Percentiles rank a stretch among this genome's conserved stretches.
These are phyloP conservation scores for Exobasidium rhododendri DNA, from an alignment of 1,284 basidiomycete genomes.

Conservation along the genomic window DNA sequence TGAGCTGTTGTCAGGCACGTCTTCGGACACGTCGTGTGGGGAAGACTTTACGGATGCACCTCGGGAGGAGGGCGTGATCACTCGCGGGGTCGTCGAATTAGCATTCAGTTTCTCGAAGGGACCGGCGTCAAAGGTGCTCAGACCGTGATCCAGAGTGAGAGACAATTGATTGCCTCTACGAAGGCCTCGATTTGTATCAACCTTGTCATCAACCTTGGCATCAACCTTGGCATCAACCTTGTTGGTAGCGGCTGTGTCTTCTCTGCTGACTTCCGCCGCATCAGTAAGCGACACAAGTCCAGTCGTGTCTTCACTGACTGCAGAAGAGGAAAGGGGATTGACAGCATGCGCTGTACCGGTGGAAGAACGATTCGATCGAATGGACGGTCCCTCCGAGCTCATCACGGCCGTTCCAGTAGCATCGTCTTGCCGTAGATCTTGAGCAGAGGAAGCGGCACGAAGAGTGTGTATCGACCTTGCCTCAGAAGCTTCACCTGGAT, in stretches of 20 bases:
- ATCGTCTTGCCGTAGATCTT: conserved; percentile 21
- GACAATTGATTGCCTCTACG: conserved; percentile 40
- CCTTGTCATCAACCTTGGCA: no score
- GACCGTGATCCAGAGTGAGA: conserved; percentile 42
- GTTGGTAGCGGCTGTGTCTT: background rate
- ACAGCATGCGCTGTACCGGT: conserved; percentile 7
- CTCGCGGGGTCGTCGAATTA: background rate
- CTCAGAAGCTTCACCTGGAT: conserved; percentile 18
- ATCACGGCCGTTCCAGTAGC: no score
- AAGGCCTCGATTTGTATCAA: conserved; percentile 4
- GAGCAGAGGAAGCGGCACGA: conserved; percentile 33
- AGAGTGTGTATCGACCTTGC: conserved; percentile 33
- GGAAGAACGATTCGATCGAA: conserved; percentile 1
- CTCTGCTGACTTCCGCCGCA: background rate
- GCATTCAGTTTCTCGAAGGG: conserved; percentile 32
- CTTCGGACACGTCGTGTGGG: background rate
- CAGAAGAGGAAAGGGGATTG: conserved; percentile 28
- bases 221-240: conserved; percentile 22
- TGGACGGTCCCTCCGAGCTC: background rate
- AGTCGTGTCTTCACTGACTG: conserved; percentile 23
- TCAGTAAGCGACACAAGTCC: no score
- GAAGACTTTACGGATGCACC: background rate
- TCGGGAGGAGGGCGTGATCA: background rate
- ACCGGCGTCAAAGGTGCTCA: conserved; percentile 40
- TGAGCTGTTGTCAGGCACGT: background rate